Evolutionary conservation across 257 asterid species (phyloP).

Genomic region (Primulina tabacum): DNA sequence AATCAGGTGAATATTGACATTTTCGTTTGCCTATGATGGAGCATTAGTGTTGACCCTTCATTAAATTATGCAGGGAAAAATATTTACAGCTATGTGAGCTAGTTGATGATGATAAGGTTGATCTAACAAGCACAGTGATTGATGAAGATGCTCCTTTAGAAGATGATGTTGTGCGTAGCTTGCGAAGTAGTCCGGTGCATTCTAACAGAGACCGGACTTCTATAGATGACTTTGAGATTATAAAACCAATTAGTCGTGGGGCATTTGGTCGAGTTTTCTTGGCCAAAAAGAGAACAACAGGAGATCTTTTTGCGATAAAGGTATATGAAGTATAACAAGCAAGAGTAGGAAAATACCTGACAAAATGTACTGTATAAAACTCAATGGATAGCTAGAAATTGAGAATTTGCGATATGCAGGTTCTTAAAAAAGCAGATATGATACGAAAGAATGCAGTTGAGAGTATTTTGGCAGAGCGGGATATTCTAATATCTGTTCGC

Average conservation of each 20-base stretch:
- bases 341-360: neutral
- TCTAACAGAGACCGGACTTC: slow-evolving; percentile 89
- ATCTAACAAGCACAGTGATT: slow-evolving; percentile 79
- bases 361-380: slow-evolving; percentile 8
- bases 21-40: slow-evolving; percentile 14
- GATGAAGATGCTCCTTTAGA: slow-evolving; percentile 98
- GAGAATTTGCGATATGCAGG: slow-evolving; percentile 45
- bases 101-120: slow-evolving; percentile 93
- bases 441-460: slow-evolving; percentile 97
- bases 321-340: slow-evolving; percentile 34
- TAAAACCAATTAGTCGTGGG: slow-evolving; percentile 98
- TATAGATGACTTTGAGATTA: slow-evolving; percentile 96
- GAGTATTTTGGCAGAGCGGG: slow-evolving; percentile 98
- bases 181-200: slow-evolving; percentile 94
- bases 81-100: slow-evolving; percentile 91
- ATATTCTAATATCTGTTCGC: slow-evolving; percentile 94
- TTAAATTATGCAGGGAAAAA: slow-evolving; percentile 67
- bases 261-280: slow-evolving; percentile 98
- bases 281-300: slow-evolving; percentile 95
- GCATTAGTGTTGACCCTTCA: slow-evolving; percentile 20
- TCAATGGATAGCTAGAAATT: slow-evolving; percentile 14
- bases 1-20: slow-evolving; percentile 53
- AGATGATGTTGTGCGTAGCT: slow-evolving; percentile 95
- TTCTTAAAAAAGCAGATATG: slow-evolving; percentile 97
- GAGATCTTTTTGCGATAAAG: slow-evolving; percentile 96